Percentiles rank a stretch among this genome's conserved stretches.
These are phyloP conservation scores for Apiotrichum siamense DNA, from an alignment of 1,284 basidiomycete species.

Conservation along the genomic window DNA sequence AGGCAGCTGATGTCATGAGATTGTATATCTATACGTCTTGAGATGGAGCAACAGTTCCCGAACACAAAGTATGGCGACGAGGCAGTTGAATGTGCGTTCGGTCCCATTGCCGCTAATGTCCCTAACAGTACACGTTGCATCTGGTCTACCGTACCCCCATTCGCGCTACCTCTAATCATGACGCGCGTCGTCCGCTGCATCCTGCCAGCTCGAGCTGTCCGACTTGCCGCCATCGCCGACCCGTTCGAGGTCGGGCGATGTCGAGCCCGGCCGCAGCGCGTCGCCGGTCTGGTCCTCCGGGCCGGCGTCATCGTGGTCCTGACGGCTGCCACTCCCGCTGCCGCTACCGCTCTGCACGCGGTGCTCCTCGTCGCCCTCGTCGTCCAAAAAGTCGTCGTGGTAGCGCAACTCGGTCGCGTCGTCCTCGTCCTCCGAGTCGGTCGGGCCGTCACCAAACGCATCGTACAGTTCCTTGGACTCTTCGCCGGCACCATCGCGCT, in stretches of 20 bases:
- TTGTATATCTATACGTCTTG: no score
- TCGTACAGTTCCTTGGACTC: slow-evolving; percentile 73
- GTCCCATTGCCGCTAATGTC: no score
- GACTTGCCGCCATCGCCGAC: slow-evolving; percentile 17
- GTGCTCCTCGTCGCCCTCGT: slow-evolving; percentile 39
- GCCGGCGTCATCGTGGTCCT: slow-evolving; percentile 21
- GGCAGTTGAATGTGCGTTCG: no score
- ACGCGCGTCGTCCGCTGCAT: slow-evolving; percentile 37
- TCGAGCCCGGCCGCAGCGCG: neutral
- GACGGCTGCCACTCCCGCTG: slow-evolving; percentile 1
- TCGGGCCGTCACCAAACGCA: slow-evolving; percentile 68
- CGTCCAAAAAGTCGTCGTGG: slow-evolving; percentile 46
- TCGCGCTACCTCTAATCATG: neutral
- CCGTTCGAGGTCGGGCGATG: slow-evolving; percentile 1
- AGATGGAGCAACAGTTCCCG: no score
- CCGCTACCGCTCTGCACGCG: neutral
- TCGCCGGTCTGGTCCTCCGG: neutral
- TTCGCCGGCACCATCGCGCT: slow-evolving; percentile 42
- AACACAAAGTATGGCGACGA: no score
- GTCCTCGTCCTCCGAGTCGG: slow-evolving; percentile 36
- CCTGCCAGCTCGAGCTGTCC: slow-evolving; percentile 43
- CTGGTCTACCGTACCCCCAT: neutral
- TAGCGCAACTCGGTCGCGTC: slow-evolving; percentile 39
- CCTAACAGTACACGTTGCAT: slow-evolving; percentile 4
- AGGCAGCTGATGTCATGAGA: no score